A percentile compares a stretch with the other conserved stretches of the same genome.
phyloP scores from a whole-genome alignment of 2,329 filamentous ascomycete genomes.

The Colletotrichum tropicale region DNA sequence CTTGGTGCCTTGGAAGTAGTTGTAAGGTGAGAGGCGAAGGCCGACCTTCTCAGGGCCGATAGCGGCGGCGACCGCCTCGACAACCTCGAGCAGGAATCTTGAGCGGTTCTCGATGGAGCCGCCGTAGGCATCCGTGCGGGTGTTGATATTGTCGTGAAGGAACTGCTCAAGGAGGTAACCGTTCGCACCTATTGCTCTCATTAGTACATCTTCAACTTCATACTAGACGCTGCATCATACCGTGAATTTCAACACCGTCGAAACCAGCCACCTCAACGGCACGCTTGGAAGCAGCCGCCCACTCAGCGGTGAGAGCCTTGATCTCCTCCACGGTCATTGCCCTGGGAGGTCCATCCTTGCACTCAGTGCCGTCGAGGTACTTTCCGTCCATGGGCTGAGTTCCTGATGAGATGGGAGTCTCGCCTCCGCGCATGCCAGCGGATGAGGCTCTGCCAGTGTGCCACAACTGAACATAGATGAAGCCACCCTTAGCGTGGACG shows the following conservation, averaged over 20 bases:
- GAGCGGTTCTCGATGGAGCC: slow-evolving; percentile 57
- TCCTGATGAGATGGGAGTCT: slow-evolving; percentile 29
- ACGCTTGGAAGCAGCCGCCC: slow-evolving; percentile 54
- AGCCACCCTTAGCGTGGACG: slow-evolving; percentile 66
- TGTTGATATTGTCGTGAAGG: slow-evolving; percentile 53
- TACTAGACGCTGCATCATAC: neutral
- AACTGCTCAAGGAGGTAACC: slow-evolving; percentile 69
- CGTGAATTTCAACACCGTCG: slow-evolving; percentile 70
- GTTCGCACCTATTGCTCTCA: slow-evolving; percentile 42
- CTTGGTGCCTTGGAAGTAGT: slow-evolving; percentile 33
- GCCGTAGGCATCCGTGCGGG: slow-evolving; percentile 56
- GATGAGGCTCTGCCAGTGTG: slow-evolving; percentile 57
- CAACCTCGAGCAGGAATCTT: slow-evolving; percentile 53
- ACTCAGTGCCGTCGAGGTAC: slow-evolving; percentile 21
- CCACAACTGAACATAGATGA: slow-evolving; percentile 68
- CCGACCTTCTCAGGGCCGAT: slow-evolving; percentile 57
- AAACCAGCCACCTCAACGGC: slow-evolving; percentile 66
- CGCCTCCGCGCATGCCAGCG: slow-evolving; percentile 21
- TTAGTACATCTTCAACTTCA: neutral
- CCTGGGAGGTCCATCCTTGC: slow-evolving; percentile 51
- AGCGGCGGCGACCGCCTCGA: slow-evolving; percentile 39
- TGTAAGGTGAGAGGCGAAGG: slow-evolving; percentile 52
- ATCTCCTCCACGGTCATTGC: slow-evolving; percentile 71
- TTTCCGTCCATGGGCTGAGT: slow-evolving; percentile 43
- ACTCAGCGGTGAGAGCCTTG: slow-evolving; percentile 61